phyloP scores from a whole-genome alignment of 768 basidiomycete species.

The Rhodotorula paludigena region DNA sequence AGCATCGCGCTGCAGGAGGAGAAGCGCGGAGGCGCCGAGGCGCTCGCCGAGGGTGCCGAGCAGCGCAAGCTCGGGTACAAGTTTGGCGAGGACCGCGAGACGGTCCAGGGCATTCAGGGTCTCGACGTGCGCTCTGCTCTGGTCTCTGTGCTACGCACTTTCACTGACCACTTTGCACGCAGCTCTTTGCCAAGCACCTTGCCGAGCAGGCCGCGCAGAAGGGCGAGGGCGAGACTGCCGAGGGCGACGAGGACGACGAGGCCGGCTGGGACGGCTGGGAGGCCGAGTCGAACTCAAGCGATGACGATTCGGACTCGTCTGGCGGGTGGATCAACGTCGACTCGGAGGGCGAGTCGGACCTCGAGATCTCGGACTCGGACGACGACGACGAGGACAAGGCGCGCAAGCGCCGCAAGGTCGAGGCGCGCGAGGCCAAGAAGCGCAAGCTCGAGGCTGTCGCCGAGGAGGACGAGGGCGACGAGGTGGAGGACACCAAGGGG shows the following conservation, averaged over 20 bases:
- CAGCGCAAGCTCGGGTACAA: slow-evolving; percentile 53
- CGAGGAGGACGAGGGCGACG: slow-evolving; percentile 54
- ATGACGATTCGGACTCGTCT: slow-evolving; percentile 15
- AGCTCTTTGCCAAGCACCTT: slow-evolving; percentile 70
- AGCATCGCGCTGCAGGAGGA: slow-evolving; percentile 51
- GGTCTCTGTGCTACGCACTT: slow-evolving; percentile 70
- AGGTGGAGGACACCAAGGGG: slow-evolving; percentile 2
- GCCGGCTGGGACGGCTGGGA: slow-evolving; percentile 78
- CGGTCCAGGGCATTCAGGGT: slow-evolving; percentile 82
- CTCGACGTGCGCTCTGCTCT: slow-evolving; percentile 59
- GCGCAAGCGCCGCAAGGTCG: slow-evolving; percentile 26
- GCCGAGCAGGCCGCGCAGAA: slow-evolving; percentile 64
- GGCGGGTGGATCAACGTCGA: slow-evolving; percentile 10
- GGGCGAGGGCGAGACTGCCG: slow-evolving; percentile 55
- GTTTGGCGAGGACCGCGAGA: slow-evolving; percentile 72
- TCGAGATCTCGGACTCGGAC: slow-evolving; percentile 65
- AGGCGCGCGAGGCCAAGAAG: slow-evolving; percentile 26
- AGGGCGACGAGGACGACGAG: slow-evolving; percentile 59
- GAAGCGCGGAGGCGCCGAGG: slow-evolving; percentile 4
- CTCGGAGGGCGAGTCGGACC: slow-evolving; percentile 54
- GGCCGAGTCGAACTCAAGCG: slow-evolving; percentile 42
- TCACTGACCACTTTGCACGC: slow-evolving; percentile 4
- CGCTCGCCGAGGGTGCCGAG: not conserved
- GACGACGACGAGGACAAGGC: slow-evolving; percentile 55
- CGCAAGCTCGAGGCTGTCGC: slow-evolving; percentile 34